Evolutionary conservation across 2,329 filamentous ascomycete species (phyloP), one percentile per base, ranked within the genome.

Genomic region (Fusarium illudens): DNA sequence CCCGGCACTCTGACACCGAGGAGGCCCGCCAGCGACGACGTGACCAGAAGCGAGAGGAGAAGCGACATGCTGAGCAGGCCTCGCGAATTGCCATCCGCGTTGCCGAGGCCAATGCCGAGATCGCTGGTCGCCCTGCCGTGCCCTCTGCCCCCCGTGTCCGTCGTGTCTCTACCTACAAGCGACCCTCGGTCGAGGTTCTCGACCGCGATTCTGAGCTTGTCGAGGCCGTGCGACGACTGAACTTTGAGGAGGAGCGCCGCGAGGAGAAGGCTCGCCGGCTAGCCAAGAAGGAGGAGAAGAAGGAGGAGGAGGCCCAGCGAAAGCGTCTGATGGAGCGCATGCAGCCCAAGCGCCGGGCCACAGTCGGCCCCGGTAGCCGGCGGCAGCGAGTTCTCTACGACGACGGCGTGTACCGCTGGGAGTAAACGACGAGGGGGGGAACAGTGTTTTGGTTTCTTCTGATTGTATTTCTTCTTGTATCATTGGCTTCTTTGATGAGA

Each of bases 271-370:
- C 74, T 6, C 72, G 70, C 10, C 65, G 66, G 4, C 34, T 72
- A 33, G 69, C 68, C 19, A 70, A 73, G 22, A 70, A 71, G 53
- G 75, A 78, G 44, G 71, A 75, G 59, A 67, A 68, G 53, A 72
- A 74, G 44, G 78, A 81, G 52, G 77, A 79, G 17, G 80, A 82
- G 61, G 80, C 78, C 3, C 78, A 80, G 73, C 75, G 71, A 12
- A 75, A 76, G 49, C 78, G 81, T 33, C 75, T 83, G 3, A 76
- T 67, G 59, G 79, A 83, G 71, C 77, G 81, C 19, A 79, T 82
- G 75, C 75, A 77, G 65, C 80, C 79, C 4, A 73, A 71, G 37
- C 78, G 79, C 17, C 75, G 78, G 2, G 75, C 79, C 3, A 78
- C 78, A 3, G 75, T 81, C 11, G 78, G 77, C 17, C 72, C 79